These are phyloP conservation scores for Suhomyces atakaporum DNA, from an alignment of 1,139 yeast species.

Conservation along the genomic window DNA sequence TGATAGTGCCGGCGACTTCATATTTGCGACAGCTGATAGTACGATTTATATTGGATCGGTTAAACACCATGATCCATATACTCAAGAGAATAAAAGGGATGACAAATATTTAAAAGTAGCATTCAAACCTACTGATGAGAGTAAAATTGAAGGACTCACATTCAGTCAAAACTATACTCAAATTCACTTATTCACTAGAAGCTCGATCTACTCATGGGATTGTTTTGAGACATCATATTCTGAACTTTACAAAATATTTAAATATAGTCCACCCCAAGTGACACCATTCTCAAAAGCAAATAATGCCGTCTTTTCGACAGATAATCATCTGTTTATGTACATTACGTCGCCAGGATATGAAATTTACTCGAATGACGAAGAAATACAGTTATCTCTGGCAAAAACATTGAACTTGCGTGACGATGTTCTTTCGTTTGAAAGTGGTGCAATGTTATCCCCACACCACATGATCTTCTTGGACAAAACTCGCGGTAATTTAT, in stretches of 20 bases:
- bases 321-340: constrained; percentile 19
- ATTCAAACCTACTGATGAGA: constrained; percentile 22
- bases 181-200: constrained; percentile 36
- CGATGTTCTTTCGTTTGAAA: constrained; percentile 4
- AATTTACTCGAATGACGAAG: constrained; percentile 31
- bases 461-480: constrained; percentile 17
- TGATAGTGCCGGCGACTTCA: constrained; percentile 30
- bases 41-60: constrained; percentile 29
- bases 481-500: constrained; percentile 11
- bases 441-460: constrained; percentile 12
- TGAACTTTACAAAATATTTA: constrained; percentile 35
- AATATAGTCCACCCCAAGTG: constrained; percentile 22
- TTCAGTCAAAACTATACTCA: constrained; percentile 28
- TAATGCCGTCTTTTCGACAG: constrained; percentile 16
- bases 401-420: constrained; percentile 16
- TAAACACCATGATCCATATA: constrained; percentile 24
- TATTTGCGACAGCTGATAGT: constrained; percentile 35
- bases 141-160: constrained; percentile 20
- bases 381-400: constrained; percentile 25
- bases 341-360: constrained; percentile 20
- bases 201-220: constrained; percentile 34
- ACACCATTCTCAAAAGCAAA: constrained; percentile 12
- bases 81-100: constrained; percentile 36
- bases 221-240: constrained; percentile 33
- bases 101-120: constrained; percentile 38